These are phyloP conservation scores for Nakazawaea ambrosiae DNA, from an alignment of 805 yeast genomes.

Conservation along the genomic window DNA sequence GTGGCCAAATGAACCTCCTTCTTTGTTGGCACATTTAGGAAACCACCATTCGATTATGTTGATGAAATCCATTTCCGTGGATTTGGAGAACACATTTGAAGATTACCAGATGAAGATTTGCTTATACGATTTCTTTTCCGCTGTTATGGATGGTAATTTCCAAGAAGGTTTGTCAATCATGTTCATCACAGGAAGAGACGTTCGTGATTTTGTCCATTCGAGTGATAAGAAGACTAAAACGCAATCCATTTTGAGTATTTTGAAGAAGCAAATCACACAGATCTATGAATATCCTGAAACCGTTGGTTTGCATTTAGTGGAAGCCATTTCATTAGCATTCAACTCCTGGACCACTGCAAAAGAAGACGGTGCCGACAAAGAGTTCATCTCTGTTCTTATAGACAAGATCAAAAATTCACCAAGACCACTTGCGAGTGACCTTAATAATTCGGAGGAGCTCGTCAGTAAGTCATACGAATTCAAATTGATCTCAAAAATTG, in stretches of 20 bases:
- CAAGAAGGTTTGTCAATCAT: slow-evolving; percentile 75
- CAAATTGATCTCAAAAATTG: slow-evolving; percentile 56
- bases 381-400: slow-evolving; percentile 37
- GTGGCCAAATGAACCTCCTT: slow-evolving; percentile 62
- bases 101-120: slow-evolving; percentile 45
- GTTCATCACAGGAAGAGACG: slow-evolving; percentile 54
- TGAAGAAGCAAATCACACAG: slow-evolving; percentile 48
- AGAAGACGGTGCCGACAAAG: slow-evolving; percentile 41
- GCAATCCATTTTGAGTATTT: slow-evolving; percentile 43
- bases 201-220: slow-evolving; percentile 18
- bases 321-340: slow-evolving; percentile 66
- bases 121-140: slow-evolving; percentile 57
- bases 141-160: slow-evolving; percentile 54
- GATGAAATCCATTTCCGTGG: slow-evolving; percentile 50
- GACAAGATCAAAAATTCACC: slow-evolving; percentile 21
- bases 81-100: slow-evolving; percentile 51
- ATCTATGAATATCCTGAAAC: slow-evolving; percentile 51
- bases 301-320: slow-evolving; percentile 61
- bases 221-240: slow-evolving; percentile 11
- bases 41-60: slow-evolving; percentile 52
- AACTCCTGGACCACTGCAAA: slow-evolving; percentile 71
- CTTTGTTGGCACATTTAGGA: slow-evolving; percentile 77
- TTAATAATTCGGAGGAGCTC: slow-evolving; percentile 12
- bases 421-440: neutral
- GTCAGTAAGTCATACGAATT: slow-evolving; percentile 44